phyloP scores from a whole-genome alignment of 1,284 basidiomycete species.

The Marasmius oreades region DNA sequence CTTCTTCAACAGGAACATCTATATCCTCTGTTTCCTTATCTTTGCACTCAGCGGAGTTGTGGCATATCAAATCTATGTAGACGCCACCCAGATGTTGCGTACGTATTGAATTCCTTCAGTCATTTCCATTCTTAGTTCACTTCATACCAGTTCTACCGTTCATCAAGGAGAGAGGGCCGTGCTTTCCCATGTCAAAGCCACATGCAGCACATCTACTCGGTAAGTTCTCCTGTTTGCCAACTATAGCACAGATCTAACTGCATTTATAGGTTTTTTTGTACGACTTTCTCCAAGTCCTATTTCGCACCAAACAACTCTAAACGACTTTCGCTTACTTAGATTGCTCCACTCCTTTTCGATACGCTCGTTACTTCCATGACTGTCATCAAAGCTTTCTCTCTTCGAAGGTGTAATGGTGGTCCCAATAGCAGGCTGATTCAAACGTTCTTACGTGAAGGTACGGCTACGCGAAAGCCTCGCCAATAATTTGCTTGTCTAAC shows the following conservation, averaged over 20 bases:
- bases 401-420: slow-evolving; percentile 69
- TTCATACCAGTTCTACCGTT: slow-evolving; percentile 59
- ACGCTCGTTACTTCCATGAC: slow-evolving; percentile 77
- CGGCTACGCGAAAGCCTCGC: slow-evolving; percentile 1
- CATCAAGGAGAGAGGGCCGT: slow-evolving; percentile 60
- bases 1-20: slow-evolving; percentile 74
- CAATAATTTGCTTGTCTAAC: background rate
- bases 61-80: slow-evolving; percentile 76
- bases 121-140: slow-evolving; percentile 12
- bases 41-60: slow-evolving; percentile 64
- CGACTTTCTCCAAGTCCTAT: background rate
- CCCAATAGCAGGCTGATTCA: slow-evolving; percentile 74
- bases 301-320: background rate
- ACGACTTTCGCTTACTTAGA: slow-evolving; percentile 35
- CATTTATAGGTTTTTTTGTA: background rate
- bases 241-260: background rate
- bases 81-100: slow-evolving; percentile 72
- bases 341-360: slow-evolving; percentile 75
- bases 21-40: slow-evolving; percentile 58
- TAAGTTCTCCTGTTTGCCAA: slow-evolving; percentile 26
- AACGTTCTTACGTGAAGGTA: slow-evolving; percentile 77
- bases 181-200: slow-evolving; percentile 72
- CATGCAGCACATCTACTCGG: slow-evolving; percentile 76
- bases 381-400: slow-evolving; percentile 67
- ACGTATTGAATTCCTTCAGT: slow-evolving; percentile 23